Evolutionary conservation across 495 filamentous ascomycete genomes (phyloP).

Genomic region (Daldinia bambusicola): DNA sequence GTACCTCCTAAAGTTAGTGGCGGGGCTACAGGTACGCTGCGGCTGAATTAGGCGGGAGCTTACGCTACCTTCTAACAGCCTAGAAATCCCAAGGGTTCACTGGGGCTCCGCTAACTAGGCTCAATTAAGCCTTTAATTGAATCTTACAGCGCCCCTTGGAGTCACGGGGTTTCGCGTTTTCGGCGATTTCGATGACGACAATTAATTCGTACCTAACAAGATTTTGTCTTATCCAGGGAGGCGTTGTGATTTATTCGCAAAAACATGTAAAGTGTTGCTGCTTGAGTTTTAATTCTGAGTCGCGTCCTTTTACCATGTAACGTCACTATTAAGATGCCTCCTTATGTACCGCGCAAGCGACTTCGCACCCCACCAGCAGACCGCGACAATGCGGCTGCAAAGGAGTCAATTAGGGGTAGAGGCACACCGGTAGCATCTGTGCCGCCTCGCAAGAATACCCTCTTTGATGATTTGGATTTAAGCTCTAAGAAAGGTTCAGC

Average conservation of each 20-base stretch:
- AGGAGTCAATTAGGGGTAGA: slow-evolving; percentile 34
- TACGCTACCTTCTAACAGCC: background rate
- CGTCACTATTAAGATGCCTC: slow-evolving; percentile 53
- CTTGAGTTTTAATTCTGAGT: background rate
- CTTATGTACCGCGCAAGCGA: slow-evolving; percentile 59
- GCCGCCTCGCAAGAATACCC: slow-evolving; percentile 62
- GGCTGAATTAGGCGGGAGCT: slow-evolving; percentile 35
- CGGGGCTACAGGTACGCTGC: slow-evolving; percentile 20
- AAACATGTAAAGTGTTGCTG: background rate
- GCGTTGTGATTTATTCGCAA: background rate
- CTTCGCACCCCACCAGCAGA: slow-evolving; percentile 49
- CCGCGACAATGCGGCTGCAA: slow-evolving; percentile 16
- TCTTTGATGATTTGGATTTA: slow-evolving; percentile 76
- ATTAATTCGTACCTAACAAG: slow-evolving; percentile 9
- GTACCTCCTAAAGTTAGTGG: slow-evolving; percentile 15
- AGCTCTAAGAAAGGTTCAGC: slow-evolving; percentile 58
- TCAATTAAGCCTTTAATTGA: slow-evolving; percentile 24
- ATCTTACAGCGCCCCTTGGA: slow-evolving; percentile 5
- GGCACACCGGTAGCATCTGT: slow-evolving; percentile 30
- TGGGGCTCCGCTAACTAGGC: slow-evolving; percentile 12
- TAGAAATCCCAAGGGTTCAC: background rate
- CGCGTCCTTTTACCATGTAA: background rate
- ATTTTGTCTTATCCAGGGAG: background rate
- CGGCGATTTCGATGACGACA: slow-evolving; percentile 43
- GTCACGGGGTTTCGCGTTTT: slow-evolving; percentile 49